Evolutionary conservation across 106 monocot species (phyloP), one percentile per base, ranked within the genome.

Genomic region (Allium fistulosum): DNA sequence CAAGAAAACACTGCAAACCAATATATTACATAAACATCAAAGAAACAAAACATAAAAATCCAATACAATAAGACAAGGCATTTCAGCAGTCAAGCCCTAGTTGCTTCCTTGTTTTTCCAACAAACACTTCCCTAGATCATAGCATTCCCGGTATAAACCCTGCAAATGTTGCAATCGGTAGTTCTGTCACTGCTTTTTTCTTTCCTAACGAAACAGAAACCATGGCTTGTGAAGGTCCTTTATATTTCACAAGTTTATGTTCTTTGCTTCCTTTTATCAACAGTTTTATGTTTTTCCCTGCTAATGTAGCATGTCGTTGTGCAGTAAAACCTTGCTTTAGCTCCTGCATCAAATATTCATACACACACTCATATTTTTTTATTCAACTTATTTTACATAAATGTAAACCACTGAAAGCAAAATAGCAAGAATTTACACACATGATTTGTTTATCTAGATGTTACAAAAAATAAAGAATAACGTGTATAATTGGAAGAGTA

Each of bases 201-300:
- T 68, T 76, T 49, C 76, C 81, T 61, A 81, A 58, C 1, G 81
- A 63, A 45, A 81, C 53, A 2, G 37, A 37, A n/a, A 76, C 65
- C 5, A 76, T 67, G 17, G 49, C 58, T 6, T 48, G 1, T 2
- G 28, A n/a, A 2, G 82, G 71, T 15, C 28, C 56, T 71, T 62
- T 78, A 66, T 75, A 78, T 53, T 61, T 71, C 16, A 14, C 28
- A 57, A 78, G 48, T 46, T 72, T 81, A 62, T 46, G 58, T 4
- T 68, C 72, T 7, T 17, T 71, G 1, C 13, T 72, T 69, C 81
- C 81, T 46, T 69, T 81, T 26, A 71, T 12, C n/a, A 66, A 1
- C 17, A 71, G 26, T 69, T 82, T 82, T 55, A 78, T 46, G 74
- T 72, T 82, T 70, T 82, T 82, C 2, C 66, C 70, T 9, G 65